Evolutionary conservation across 345 rosid species (phyloP), one percentile per base, ranked within the genome.

Genomic region (Lagerstroemia speciosa): DNA sequence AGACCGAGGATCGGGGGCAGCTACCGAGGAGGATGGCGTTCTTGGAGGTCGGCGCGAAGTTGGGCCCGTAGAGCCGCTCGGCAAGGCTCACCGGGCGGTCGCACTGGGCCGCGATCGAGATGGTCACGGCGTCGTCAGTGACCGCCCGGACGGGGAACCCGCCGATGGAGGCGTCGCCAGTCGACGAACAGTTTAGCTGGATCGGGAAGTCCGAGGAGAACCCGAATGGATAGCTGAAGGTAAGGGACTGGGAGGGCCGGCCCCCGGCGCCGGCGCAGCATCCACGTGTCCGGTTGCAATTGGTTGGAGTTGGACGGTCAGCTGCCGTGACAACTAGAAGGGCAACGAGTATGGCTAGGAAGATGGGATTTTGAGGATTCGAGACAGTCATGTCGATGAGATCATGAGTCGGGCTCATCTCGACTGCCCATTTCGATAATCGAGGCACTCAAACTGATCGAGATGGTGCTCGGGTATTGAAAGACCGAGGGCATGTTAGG

Each of bases 171-270:
- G 74, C 67, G 0, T 62, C 30, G 32, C 78, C 80, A 0, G 43
- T 26, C 7, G 65, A 0, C 38, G 79, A 71, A 74, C 94, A 91
- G 40, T 73, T 78, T 37, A 88, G 78, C 34, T 14, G 85, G 74
- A 92, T 87, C 3, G 71, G 78, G 71, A 81, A 86, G 11, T 67
- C 80, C 0, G 77, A 12, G 24, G 92, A 78, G 79, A 84, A 85
- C 14, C 98, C 96, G 40, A 92, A 89, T 2, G 98, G 98, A 50
- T 80, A 87, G n/a, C 5, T 26, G 29, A 36, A 65, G 0, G 48
- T 64, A 0, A 81, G 72, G 0, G 68, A 48, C 30, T 16, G 65
- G 1, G 65, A n/a, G 29, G 17, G 22, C 26, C 5, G 20, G 43
- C 61, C 41, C 71, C 14, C 4, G 52, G 45, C 53, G 68, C 15